These are phyloP conservation scores for Lactarius deliciosus DNA, from an alignment of 768 basidiomycete genomes.

Conservation along the genomic window DNA sequence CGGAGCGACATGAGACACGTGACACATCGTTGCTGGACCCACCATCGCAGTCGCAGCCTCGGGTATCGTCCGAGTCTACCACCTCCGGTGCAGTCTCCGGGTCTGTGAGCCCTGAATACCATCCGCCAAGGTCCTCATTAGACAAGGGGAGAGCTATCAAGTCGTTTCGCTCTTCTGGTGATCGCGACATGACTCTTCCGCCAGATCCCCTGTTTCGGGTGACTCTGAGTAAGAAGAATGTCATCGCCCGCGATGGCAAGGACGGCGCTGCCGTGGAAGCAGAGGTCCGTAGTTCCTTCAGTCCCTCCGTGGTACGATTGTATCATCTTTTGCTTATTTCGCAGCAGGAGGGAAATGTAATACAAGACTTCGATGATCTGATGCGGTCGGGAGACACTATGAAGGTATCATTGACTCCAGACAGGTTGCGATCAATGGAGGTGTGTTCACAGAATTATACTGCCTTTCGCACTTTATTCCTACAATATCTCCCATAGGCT, in stretches of 20 bases:
- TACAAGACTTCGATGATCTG: conserved; percentile 88
- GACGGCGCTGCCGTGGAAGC: conserved; percentile 24
- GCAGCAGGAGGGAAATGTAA: conserved; percentile 35
- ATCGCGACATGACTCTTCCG: conserved; percentile 33
- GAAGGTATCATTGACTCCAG: conserved; percentile 95
- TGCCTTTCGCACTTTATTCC: conserved; percentile 14
- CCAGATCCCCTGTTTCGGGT: conserved; percentile 35
- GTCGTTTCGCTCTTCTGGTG: conserved; percentile 51
- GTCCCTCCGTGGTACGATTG: conserved; percentile 12
- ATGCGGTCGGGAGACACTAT: conserved; percentile 88
- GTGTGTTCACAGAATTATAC: conserved; percentile 46
- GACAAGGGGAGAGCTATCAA: conserved; percentile 65
- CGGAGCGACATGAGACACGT: conserved; percentile 17
- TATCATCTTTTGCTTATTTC: conserved; percentile 6
- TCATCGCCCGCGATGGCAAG: conserved; percentile 16
- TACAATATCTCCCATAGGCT: conserved; percentile 3
- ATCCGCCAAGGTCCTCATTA: conserved; percentile 51
- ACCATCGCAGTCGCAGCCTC: conserved; percentile 34
- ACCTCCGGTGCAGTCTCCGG: conserved; percentile 31
- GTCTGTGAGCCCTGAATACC: conserved; percentile 23
- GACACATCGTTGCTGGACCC: conserved; percentile 24
- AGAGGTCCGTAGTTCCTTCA: conserved; percentile 30
- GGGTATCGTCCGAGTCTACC: conserved; percentile 44
- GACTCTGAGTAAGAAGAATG: conserved; percentile 17
- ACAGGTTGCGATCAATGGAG: conserved; percentile 91